Evolutionary conservation across 2,329 filamentous ascomycete genomes (phyloP).

Genomic region (Helotiales sp.): DNA sequence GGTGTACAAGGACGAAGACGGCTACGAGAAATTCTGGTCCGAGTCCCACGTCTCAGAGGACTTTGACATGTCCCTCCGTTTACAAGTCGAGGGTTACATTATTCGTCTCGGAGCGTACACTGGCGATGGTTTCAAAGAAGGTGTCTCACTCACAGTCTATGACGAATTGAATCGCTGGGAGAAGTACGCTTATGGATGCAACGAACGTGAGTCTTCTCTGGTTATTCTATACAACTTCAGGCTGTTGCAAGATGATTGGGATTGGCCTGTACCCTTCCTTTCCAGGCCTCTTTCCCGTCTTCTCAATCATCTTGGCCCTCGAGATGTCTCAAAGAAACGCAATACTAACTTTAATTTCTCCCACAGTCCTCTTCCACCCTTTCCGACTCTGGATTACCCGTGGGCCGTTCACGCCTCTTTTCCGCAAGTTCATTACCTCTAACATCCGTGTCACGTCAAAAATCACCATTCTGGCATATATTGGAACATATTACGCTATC

Average conservation of each 20-base stretch:
- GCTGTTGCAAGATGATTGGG: no score
- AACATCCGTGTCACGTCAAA: slow-evolving; percentile 70
- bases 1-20: slow-evolving; percentile 57
- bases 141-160: slow-evolving; percentile 74
- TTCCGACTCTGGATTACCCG: slow-evolving; percentile 64
- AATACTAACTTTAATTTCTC: no score
- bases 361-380: slow-evolving; percentile 74
- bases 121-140: slow-evolving; percentile 73
- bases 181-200: slow-evolving; percentile 75
- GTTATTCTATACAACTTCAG: no score
- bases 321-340: no score
- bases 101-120: slow-evolving; percentile 73
- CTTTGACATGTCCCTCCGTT: slow-evolving; percentile 75
- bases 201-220: no score
- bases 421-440: slow-evolving; percentile 62
- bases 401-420: slow-evolving; percentile 70
- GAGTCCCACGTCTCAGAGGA: slow-evolving; percentile 70
- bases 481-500: slow-evolving; percentile 68
- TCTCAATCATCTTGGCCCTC: no score
- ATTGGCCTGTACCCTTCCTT: no score
- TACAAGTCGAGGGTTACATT: slow-evolving; percentile 71
- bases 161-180: slow-evolving; percentile 75
- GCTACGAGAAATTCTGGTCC: slow-evolving; percentile 41
- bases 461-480: slow-evolving; percentile 73
- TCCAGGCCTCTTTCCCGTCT: no score